Conservation (phyloP, 2,329 filamentous ascomycete genomes). For the Scedosporium boydii region DNA sequence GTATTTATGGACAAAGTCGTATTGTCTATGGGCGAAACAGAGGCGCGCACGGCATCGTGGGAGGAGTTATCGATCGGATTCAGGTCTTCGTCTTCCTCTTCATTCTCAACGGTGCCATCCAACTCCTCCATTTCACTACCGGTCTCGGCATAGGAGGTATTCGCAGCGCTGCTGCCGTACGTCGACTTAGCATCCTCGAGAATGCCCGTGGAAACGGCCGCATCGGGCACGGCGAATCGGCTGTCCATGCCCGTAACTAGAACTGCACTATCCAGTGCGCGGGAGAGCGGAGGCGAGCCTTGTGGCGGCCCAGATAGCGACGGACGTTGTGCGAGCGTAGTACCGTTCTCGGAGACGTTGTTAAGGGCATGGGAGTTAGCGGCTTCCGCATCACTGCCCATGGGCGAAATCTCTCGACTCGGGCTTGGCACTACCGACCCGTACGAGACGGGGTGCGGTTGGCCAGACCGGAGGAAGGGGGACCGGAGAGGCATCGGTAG, state of each 20-base stretch:
- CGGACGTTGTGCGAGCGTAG: neutral
- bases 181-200: constrained; percentile 32
- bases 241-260: constrained; percentile 44
- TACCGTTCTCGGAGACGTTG: neutral
- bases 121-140: constrained; percentile 21
- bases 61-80: constrained; percentile 60
- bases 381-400: constrained; percentile 21
- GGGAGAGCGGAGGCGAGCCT: constrained; percentile 15
- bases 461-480: constrained; percentile 23
- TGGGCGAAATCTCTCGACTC: constrained; percentile 25
- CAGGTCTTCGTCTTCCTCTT: constrained; percentile 26
- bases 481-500: constrained; percentile 16
- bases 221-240: constrained; percentile 41
- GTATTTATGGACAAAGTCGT: constrained; percentile 74
- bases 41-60: constrained; percentile 71
- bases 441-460: constrained; percentile 23
- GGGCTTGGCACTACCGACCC: constrained; percentile 27
- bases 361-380: constrained; percentile 16
- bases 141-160: constrained; percentile 12
- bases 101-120: constrained; percentile 10
- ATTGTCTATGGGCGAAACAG: constrained; percentile 68
- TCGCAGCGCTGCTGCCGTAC: constrained; percentile 25
- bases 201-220: constrained; percentile 34
- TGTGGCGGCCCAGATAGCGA: neutral
- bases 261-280: constrained; percentile 40